Conservation (phyloP, 2,329 filamentous ascomycete species). For the Xylariomycetidae sp. region DNA sequence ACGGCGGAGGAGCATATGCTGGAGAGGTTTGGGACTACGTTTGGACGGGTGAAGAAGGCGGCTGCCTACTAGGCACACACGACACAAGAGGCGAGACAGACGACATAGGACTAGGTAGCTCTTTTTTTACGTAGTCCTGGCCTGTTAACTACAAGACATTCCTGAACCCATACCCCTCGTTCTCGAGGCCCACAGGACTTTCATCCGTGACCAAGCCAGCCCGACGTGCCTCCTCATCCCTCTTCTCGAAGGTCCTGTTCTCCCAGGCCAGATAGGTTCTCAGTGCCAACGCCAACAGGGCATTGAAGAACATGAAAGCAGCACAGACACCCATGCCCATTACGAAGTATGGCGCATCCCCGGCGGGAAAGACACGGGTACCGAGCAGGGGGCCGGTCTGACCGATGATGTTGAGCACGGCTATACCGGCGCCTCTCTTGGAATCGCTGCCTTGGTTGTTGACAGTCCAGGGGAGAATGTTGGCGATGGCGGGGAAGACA, state of each 20-base stretch:
- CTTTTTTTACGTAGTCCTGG: neutral
- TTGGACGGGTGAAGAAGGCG: constrained; percentile 12
- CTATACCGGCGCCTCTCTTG: constrained; percentile 56
- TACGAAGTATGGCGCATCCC: constrained; percentile 30
- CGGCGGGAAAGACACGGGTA: constrained; percentile 54
- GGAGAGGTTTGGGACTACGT: constrained; percentile 23
- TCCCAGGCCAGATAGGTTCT: constrained; percentile 27
- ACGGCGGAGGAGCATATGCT: constrained; percentile 30
- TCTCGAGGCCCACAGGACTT: constrained; percentile 6
- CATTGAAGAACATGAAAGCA: constrained; percentile 36
- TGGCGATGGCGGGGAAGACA: constrained; percentile 61
- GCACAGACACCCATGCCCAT: constrained; percentile 26
- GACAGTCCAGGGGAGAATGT: constrained; percentile 61
- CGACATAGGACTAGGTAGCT: too few relatives aligned
- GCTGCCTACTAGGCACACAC: too few relatives aligned
- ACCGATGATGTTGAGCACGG: constrained; percentile 53
- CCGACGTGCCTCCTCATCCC: constrained; percentile 18
- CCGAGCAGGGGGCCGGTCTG: constrained; percentile 59
- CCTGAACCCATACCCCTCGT: constrained; percentile 14
- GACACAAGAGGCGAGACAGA: too few relatives aligned
- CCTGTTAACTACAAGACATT: constrained; percentile 10
- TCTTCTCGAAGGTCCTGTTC: constrained; percentile 27
- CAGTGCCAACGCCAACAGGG: constrained; percentile 27
- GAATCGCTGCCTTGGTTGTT: constrained; percentile 66
- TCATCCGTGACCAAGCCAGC: neutral